Evolutionary conservation across 371 early-diverging fungal species (phyloP), one percentile per base, ranked within the genome.

Genomic region (Saksenaea oblongispora): DNA sequence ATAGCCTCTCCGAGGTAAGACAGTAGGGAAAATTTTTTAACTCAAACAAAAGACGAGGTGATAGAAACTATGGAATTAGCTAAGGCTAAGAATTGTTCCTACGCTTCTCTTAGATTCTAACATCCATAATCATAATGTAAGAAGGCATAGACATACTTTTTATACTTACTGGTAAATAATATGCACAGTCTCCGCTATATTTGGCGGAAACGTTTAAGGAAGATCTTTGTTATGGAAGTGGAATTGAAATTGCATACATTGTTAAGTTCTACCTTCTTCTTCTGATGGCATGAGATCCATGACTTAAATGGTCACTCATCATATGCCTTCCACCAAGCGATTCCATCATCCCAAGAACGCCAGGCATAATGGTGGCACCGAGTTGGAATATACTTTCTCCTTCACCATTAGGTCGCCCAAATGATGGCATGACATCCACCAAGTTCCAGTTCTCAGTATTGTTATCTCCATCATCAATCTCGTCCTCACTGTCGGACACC

Each of bases 401-500:
- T 35, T 70, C 68, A 18, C 68, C 63, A 27, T 68, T 62, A 4
- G 58, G 65, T 14, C 66, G 51, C n/a, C 65, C 71, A 60, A 72
- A 68, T 3, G 75, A 74, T 17, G 80, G 77, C 56, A 77, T 72
- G n/a, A 77, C 77, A 56, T 80, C 81, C n/a, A 80, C 78, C 26
- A 80, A 18, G 58, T 78, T 80, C 81, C 81, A 80, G 24, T 72
- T 66, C 54, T 80, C 69, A 18, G 47, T 47, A 14, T 59, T 34
- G 26, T 31, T 47, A 34, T 58, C 54, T 17, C 35, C 75, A 34
- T 56, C 67, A 28, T 62, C 65, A 34, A 14, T 26, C 28, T 62
- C 57, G 10, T 65, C 58, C 18, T 60, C 65, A 39, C 59, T 61
- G 26, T 69, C 64, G n/a, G 11, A n/a, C 53, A 47, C 3, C 5